Conservation (phyloP, 441 rosid species). For the Erysimum pusillum region DNA sequence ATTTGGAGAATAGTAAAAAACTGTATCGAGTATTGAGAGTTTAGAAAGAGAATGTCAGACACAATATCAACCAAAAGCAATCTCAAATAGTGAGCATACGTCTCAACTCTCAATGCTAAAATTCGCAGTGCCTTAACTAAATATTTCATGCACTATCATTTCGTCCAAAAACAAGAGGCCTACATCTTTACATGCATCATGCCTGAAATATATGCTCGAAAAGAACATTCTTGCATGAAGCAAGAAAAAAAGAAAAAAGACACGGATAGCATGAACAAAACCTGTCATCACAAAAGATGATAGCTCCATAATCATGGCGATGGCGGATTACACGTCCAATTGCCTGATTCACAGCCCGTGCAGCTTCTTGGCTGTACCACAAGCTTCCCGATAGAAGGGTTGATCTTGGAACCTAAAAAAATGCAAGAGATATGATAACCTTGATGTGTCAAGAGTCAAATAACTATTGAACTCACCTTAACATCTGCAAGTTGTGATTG, state of each 20-base stretch:
- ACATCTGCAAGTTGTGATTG: slow-evolving; percentile 53
- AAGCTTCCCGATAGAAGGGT: slow-evolving; percentile 75
- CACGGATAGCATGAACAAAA: slow-evolving; percentile 40
- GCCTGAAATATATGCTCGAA: not conserved
- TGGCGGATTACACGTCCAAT: slow-evolving; percentile 99
- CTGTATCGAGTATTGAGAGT: slow-evolving; percentile 4
- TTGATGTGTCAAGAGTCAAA: slow-evolving; percentile 30
- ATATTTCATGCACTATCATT: slow-evolving; percentile 16
- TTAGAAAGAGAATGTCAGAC: slow-evolving; percentile 19
- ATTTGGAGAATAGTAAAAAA: slow-evolving; percentile 10
- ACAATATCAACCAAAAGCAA: slow-evolving; percentile 25
- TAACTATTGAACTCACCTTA: slow-evolving; percentile 59
- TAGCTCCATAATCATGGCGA: slow-evolving; percentile 94
- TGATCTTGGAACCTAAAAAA: slow-evolving; percentile 50
- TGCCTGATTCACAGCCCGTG: slow-evolving; percentile 98
- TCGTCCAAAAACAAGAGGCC: slow-evolving; percentile 18
- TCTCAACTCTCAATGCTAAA: slow-evolving; percentile 2
- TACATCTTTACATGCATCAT: slow-evolving; percentile 3
- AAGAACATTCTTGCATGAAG: slow-evolving; percentile 28
- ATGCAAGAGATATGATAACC: slow-evolving; percentile 33
- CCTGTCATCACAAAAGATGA: slow-evolving; percentile 97
- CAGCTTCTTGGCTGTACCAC: slow-evolving; percentile 96
- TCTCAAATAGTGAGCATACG: slow-evolving; percentile 8
- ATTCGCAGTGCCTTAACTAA: slow-evolving; percentile 14
- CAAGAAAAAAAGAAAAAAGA: not conserved